phyloP scores from a whole-genome alignment of 257 asterid genomes.

The Nicotiana obtusifolia region DNA sequence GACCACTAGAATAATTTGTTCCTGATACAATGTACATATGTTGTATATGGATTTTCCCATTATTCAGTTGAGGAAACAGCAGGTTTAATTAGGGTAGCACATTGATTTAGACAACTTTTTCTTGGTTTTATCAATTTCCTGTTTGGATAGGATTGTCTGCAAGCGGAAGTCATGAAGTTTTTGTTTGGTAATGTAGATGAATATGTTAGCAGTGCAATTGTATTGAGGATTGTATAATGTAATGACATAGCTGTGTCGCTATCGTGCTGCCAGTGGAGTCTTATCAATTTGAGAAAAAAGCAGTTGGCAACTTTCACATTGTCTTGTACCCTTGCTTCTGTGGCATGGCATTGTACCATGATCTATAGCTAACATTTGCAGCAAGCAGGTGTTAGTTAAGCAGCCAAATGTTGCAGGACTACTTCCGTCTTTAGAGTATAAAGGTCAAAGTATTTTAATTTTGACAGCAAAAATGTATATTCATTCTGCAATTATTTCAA shows the following conservation, averaged over 20 bases:
- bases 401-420: background rate
- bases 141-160: background rate
- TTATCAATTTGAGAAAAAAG: no score
- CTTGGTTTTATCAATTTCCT: background rate
- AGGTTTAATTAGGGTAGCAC: background rate
- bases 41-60: background rate
- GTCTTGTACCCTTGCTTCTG: background rate
- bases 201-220: background rate
- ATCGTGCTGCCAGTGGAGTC: no score
- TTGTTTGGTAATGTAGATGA: background rate
- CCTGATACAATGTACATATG: conserved; percentile 3
- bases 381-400: background rate
- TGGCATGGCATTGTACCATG: background rate
- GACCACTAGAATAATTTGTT: background rate
- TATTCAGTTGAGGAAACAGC: background rate
- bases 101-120: background rate
- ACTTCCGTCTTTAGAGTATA: background rate
- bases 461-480: background rate
- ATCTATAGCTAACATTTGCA: background rate
- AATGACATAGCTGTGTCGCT: no score
- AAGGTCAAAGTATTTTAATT: background rate
- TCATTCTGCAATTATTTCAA: background rate
- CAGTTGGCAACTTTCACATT: no score
- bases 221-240: background rate
- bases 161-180: background rate